Evolutionary conservation across 2,329 filamentous ascomycete genomes (phyloP).

Genomic region (Beauveria australis): DNA sequence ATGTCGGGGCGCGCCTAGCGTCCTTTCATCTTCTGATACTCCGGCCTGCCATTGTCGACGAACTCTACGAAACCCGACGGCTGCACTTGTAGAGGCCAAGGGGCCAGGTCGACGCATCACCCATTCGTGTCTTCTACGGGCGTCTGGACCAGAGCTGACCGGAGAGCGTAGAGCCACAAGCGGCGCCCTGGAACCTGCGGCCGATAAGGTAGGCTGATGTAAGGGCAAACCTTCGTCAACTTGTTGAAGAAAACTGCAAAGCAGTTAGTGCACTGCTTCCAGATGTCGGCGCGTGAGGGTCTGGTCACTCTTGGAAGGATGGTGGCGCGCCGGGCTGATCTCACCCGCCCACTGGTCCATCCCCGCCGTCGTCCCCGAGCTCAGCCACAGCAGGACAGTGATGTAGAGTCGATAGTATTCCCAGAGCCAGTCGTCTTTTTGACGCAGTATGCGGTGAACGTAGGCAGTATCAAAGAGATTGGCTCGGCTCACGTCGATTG

Average conservation of each 20-base stretch:
- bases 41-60: conserved; percentile 21
- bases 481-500: conserved; percentile 32
- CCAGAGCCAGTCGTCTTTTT: conserved; percentile 29
- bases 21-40: conserved; percentile 22
- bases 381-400: conserved; percentile 22
- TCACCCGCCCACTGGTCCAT: conserved; percentile 35
- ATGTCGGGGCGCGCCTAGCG: conserved; percentile 31
- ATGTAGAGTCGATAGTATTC: conserved; percentile 33
- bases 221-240: conserved; percentile 29
- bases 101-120: conserved; percentile 31
- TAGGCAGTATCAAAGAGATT: conserved; percentile 40
- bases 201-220: conserved; percentile 27
- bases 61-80: conserved; percentile 27
- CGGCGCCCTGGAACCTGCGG: conserved; percentile 16
- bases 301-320: conserved; percentile 17
- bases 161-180: conserved; percentile 18
- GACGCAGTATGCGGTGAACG: conserved; percentile 30
- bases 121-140: conserved; percentile 26
- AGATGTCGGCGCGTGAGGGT: no score
- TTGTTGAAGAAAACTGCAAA: conserved; percentile 22
- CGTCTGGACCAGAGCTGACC: conserved; percentile 26
- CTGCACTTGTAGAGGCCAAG: conserved; percentile 30
- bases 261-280: no score
- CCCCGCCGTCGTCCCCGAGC: conserved; percentile 29
- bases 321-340: conserved; percentile 25